Base-by-base conservation (phyloP, 202 grass and related monocot genomes). In the Zoysia matrella region DNA sequence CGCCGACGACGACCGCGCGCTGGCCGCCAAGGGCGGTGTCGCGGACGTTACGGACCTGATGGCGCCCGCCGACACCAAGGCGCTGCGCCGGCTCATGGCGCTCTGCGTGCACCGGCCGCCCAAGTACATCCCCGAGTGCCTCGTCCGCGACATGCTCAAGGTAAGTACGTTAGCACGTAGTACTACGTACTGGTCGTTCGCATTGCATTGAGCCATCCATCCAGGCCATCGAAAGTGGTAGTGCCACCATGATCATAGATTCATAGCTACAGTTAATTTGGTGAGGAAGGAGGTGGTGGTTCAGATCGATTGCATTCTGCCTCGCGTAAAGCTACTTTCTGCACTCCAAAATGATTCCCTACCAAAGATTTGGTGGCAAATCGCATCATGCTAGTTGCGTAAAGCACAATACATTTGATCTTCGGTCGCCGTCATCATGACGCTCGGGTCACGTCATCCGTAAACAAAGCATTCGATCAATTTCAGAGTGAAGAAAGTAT, bases 111-210 rank as follows among this genome's bases (percentile, higher is more conserved):
- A 92, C 85, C 88, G 76, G 40, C 74, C 88, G 11, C 68, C 88
- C 30, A 85, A 76, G 67, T 89, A 79, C 90, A n/a, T 91, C 75
- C 94, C 94, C 10, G 86, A 88, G 8, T 96, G 82, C 93, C 47
- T 96, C 69, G 68, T 90, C 62, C 82, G 86, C 66, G 83, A 90
- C 46, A 47, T 96, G 71, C 69, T 92, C 47, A 53, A 60, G 87
- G 93, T 95, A 84, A 14, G 80, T 47, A 66, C 47, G 5, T 30
- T 18, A 4, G 45, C 4, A 47, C 45, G 48, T 50, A n/a, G n/a
- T n/a, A n/a, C n/a, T n/a, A n/a, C n/a, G n/a, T n/a, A n/a, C n/a
- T n/a, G n/a, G n/a, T n/a, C n/a, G n/a, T n/a, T n/a, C 2, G 48
- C 30, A 41, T 54, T 4, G 48, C 48, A 6, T 52, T 8, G n/a